A percentile compares a stretch with the other conserved stretches of the same genome.
These are phyloP conservation scores for Fagus sylvatica DNA, from an alignment of 306 rosid genomes.

Conservation along the genomic window DNA sequence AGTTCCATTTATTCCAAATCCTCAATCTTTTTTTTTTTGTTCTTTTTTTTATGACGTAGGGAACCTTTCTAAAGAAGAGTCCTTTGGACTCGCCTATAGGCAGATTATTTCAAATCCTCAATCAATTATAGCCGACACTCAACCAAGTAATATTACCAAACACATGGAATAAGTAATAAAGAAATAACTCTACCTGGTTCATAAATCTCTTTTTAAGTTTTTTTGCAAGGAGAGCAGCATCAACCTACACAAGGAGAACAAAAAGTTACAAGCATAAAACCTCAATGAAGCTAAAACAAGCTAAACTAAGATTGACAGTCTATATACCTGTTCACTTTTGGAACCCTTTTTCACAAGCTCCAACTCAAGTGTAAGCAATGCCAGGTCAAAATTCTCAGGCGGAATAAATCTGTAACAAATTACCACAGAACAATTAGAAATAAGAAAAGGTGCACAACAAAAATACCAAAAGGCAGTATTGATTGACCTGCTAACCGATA, in stretches of 20 bases:
- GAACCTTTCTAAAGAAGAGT: too few species aligned
- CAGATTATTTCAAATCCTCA: neutral
- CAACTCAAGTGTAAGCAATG: conserved; percentile 76
- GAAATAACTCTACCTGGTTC: conserved; percentile 55
- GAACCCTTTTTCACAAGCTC: conserved; percentile 76
- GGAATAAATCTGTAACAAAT: conserved; percentile 64
- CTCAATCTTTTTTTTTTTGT: neutral
- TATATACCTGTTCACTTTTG: conserved; percentile 77
- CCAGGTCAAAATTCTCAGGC: conserved; percentile 74
- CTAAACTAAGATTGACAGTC: conserved; percentile 2
- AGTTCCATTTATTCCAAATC: neutral
- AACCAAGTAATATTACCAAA: neutral
- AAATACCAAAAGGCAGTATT: conserved; percentile 8
- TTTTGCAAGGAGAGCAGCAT: conserved; percentile 69
- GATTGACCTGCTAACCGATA: conserved; percentile 57
- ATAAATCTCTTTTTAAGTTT: conserved; percentile 68
- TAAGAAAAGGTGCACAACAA: neutral
- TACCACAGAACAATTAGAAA: conserved; percentile 20
- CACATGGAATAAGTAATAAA: neutral
- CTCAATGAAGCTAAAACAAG: neutral
- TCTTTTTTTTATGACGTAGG: too few species aligned
- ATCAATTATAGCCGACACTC: neutral
- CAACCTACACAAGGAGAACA: conserved; percentile 56
- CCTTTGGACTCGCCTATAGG: too few species aligned
- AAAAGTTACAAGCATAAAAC: neutral